Evolutionary conservation across 2,329 filamentous ascomycete genomes (phyloP).

Genomic region (Paracamarosporium sp.): DNA sequence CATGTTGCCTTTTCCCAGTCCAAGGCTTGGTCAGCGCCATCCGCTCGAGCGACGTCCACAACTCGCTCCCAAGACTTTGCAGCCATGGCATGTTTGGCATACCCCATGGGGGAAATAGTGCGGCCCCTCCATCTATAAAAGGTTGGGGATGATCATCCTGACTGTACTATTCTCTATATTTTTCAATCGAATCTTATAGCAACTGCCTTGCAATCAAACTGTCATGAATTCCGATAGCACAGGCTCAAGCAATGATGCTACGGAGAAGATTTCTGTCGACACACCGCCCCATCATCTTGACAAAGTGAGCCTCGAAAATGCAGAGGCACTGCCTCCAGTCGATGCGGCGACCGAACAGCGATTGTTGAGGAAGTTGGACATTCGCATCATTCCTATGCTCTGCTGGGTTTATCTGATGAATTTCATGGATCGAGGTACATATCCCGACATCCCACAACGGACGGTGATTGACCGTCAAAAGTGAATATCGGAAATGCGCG

Average conservation of each 20-base stretch:
- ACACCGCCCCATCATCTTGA: background rate
- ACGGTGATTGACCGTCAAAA: background rate
- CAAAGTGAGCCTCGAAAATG: background rate
- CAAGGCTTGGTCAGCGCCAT: background rate
- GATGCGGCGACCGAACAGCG: constrained; percentile 55
- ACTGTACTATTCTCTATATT: background rate
- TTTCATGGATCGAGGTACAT: constrained; percentile 55
- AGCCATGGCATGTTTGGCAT: constrained; percentile 4
- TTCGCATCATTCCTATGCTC: constrained; percentile 59
- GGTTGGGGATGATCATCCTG: background rate
- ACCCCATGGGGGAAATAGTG: background rate
- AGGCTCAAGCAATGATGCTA: background rate
- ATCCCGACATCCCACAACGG: background rate
- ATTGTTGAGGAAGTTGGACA: constrained; percentile 57
- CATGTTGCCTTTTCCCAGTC: background rate
- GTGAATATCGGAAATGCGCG: constrained; percentile 52
- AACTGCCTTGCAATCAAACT: background rate
- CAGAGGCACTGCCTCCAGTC: constrained; percentile 21
- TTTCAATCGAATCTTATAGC: background rate
- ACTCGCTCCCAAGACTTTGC: background rate
- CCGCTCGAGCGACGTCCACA: constrained; percentile 2
- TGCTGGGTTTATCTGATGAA: constrained; percentile 61
- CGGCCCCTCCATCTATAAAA: background rate
- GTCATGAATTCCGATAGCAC: background rate
- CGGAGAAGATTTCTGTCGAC: background rate